These are phyloP conservation scores for Xylariales sp. DNA, from an alignment of 2,329 filamentous ascomycete genomes.

Conservation along the genomic window DNA sequence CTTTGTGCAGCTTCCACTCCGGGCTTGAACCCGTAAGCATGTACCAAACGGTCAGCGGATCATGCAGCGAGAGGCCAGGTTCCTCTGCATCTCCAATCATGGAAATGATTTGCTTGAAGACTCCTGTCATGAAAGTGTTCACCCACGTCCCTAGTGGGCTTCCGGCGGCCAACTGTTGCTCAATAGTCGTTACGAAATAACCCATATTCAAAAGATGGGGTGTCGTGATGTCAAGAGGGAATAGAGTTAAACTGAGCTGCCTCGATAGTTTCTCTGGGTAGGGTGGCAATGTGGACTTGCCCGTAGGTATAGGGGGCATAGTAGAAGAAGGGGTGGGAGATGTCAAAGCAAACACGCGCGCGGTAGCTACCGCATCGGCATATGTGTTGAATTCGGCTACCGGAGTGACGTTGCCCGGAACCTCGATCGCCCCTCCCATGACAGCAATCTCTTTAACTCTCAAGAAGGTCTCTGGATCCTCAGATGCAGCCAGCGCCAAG, in stretches of 20 bases:
- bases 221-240: constrained; percentile 82
- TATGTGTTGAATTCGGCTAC: constrained; percentile 96
- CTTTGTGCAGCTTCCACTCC: constrained; percentile 65
- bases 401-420: constrained; percentile 85
- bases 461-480: constrained; percentile 90
- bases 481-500: constrained; percentile 85
- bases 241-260: constrained; percentile 74
- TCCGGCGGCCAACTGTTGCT: constrained; percentile 66
- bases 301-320: constrained; percentile 75
- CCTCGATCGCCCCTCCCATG: constrained; percentile 89
- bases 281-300: constrained; percentile 62
- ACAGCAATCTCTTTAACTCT: constrained; percentile 90
- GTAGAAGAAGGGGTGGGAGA: constrained; percentile 79
- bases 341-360: constrained; percentile 81
- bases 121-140: constrained; percentile 75
- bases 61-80: constrained; percentile 76
- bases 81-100: constrained; percentile 69
- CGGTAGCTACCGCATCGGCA: constrained; percentile 83
- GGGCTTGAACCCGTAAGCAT: constrained; percentile 71
- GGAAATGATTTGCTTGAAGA: constrained; percentile 74
- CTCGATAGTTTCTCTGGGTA: constrained; percentile 75
- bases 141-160: constrained; percentile 82
- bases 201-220: constrained; percentile 72
- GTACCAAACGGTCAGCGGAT: constrained; percentile 84
- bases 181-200: constrained; percentile 68